Evolutionary conservation across 345 rosid species (phyloP), one percentile per base, ranked within the genome.

Genomic region (Eucalyptus guilfoylei): DNA sequence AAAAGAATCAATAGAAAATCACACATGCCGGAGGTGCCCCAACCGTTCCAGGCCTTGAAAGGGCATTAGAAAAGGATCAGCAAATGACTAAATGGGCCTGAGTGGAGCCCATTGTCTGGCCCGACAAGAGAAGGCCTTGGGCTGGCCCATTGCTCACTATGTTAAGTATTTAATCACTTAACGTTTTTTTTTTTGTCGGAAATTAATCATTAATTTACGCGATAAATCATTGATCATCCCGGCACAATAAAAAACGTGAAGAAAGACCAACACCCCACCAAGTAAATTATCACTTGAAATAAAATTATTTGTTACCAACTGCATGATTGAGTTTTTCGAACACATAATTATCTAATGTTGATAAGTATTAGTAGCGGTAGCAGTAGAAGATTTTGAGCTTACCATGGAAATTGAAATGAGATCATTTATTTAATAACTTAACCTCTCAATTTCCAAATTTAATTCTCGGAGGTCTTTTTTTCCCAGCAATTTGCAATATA

Each of bases 301-400:
- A 19, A 62, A 5, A 52, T 3, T 28, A 13, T 62, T 2, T 60
- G 1, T 30, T 62, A 21, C 15, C 21, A 3, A 76, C 6, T 21
- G 83, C 16, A 11, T 2, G 2, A 11, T 40, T 3, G 9, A 42
- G 28, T 76, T 76, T 76, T 76, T 21, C 3, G 9, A 76, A 11
- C 47, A 40, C 28, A 6, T 21, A 40, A 76, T 40, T 11, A 76
- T 76, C 47, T 76, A 37, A 21, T 11, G 83, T 40, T 21, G 0
- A 0, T 14, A n/a, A 64, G 34, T 64, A 64, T n/a, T 37, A 23
- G 14, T 6, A 40, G 1, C 5, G 3, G 26, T 2, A 11, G 8
- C 4, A 1, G 13, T 15, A 69, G 80, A 9, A 69, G 15, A 40
- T 76, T 76, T 76, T 76, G 83, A 21, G 4, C 2, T 40, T 0